Base-by-base conservation (phyloP, 1,139 yeast species). In the Candida labiduridarum region DNA sequence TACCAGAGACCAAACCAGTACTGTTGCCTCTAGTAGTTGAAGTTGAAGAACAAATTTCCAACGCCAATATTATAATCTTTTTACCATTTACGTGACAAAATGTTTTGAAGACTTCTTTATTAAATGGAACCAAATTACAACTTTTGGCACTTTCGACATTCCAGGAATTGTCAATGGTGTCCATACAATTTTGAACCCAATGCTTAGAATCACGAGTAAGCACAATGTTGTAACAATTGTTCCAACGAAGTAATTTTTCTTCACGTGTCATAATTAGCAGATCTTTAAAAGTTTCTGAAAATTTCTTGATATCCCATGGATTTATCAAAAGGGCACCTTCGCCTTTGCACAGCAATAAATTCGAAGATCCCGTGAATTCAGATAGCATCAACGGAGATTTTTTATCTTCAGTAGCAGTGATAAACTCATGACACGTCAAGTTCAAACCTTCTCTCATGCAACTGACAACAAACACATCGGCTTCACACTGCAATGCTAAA, bases 391-490 rank as follows among this genome's bases (percentile, higher is more conserved):
- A 77, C 0, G 98, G 97, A 0, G 97, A 87, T 56, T 87, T 84
- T 55, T 82, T 80, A 40, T 81, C 84, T 29, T 78, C 73, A 3
- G 96, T 83, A 25, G 96, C 90, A 50, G 85, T 86, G 36, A 91
- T 82, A 64, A 87, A 95, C 66, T 94, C 99, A 63, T 95, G 99
- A 61, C 97, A 91, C 0, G 99, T 91, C 63, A 94, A 75, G 62
- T 94, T 94, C 89, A 94, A 88, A 16, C 99, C 99, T 67, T 95
- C 99, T 64, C 99, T 84, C 78, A 94, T 81, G 1, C 97, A 87
- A 4, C 96, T 85, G 2, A 94, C 97, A 34, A 89, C 84, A 65
- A 94, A 94, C 1, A 83, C 77, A 58, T 89, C 96, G 0, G 98
- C 97, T 64, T 91, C 97, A 43, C 85, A 75, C 49, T 89, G 80